These are phyloP conservation scores for Sarocladium oryzae DNA, from an alignment of 2,329 filamentous ascomycete genomes.

Conservation along the genomic window DNA sequence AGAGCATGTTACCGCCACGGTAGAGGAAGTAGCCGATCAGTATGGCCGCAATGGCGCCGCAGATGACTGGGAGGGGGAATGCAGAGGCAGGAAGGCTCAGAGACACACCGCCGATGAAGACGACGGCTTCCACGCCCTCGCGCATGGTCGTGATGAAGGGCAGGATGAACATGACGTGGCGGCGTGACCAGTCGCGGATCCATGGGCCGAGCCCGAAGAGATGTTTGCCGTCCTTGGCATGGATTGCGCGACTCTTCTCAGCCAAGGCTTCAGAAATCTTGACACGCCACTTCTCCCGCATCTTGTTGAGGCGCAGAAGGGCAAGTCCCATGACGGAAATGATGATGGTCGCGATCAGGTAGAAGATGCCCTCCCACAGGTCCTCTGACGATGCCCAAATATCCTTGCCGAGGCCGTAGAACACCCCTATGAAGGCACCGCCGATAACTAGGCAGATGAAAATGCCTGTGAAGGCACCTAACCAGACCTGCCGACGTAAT, in stretches of 20 bases:
- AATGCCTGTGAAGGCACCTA: slow-evolving; percentile 52
- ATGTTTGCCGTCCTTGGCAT: slow-evolving; percentile 19
- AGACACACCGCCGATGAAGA: slow-evolving; percentile 74
- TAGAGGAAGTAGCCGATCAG: slow-evolving; percentile 65
- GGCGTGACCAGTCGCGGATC: slow-evolving; percentile 51
- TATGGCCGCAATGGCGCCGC: slow-evolving; percentile 56
- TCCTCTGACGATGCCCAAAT: slow-evolving; percentile 57
- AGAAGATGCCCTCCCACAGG: slow-evolving; percentile 68
- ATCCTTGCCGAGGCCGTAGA: slow-evolving; percentile 60
- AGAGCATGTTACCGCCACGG: slow-evolving; percentile 25
- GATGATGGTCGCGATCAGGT: slow-evolving; percentile 60
- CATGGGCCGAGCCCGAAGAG: slow-evolving; percentile 11
- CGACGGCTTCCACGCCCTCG: slow-evolving; percentile 70
- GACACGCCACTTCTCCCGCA: slow-evolving; percentile 70
- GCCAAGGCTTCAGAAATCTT: slow-evolving; percentile 59
- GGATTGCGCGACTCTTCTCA: slow-evolving; percentile 37
- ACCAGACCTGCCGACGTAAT: slow-evolving; percentile 62
- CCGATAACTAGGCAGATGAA: slow-evolving; percentile 56
- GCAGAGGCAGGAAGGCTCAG: slow-evolving; percentile 60
- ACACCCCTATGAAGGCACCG: slow-evolving; percentile 58
- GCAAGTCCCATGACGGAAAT: slow-evolving; percentile 68
- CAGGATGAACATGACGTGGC: slow-evolving; percentile 70
- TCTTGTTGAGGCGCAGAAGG: slow-evolving; percentile 67
- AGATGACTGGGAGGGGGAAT: slow-evolving; percentile 64
- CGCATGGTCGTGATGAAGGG: slow-evolving; percentile 73